A percentile compares a stretch with the other conserved stretches of the same genome.
Conservation (phyloP, 371 early-diverging fungal species). For the Mortierella sp. region DNA sequence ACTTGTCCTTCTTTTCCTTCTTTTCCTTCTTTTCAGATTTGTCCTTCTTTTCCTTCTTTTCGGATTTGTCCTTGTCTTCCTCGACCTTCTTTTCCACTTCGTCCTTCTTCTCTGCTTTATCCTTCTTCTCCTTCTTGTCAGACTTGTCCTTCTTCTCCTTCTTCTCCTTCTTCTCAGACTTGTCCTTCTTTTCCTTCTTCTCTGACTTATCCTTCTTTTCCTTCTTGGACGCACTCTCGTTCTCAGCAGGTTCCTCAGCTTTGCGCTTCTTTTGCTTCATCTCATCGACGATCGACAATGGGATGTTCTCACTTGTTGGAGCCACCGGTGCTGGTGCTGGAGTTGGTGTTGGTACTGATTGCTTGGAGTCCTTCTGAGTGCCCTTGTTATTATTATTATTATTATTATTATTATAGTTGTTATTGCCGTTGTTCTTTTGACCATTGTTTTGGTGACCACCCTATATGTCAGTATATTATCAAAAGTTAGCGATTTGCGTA, state of each 20-base stretch:
- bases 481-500: background rate
- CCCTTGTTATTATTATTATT: conserved; percentile 45
- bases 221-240: conserved; percentile 48
- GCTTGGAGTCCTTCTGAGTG: conserved; percentile 14
- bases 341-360: conserved; percentile 2
- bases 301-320: conserved; percentile 35
- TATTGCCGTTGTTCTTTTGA: conserved; percentile 40
- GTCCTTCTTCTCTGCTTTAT: conserved; percentile 15
- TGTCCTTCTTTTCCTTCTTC: conserved; percentile 52
- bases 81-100: conserved; percentile 7
- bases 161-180: conserved; percentile 9
- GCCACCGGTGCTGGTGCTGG: conserved; percentile 5
- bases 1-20: conserved; percentile 29
- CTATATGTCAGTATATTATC: background rate
- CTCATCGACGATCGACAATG: conserved; percentile 73
- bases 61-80: conserved; percentile 18
- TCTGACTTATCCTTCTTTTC: conserved; percentile 53
- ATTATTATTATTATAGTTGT: conserved; percentile 46
- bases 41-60: conserved; percentile 24
- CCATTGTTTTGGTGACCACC: conserved; percentile 50
- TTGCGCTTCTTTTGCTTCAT: conserved; percentile 66
- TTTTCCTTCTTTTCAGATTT: conserved; percentile 21
- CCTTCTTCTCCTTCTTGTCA: conserved; percentile 24
- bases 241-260: conserved; percentile 54
- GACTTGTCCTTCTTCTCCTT: conserved; percentile 16